Base-by-base conservation (phyloP, 139 green algal species). In the Coelastrella sp. region DNA sequence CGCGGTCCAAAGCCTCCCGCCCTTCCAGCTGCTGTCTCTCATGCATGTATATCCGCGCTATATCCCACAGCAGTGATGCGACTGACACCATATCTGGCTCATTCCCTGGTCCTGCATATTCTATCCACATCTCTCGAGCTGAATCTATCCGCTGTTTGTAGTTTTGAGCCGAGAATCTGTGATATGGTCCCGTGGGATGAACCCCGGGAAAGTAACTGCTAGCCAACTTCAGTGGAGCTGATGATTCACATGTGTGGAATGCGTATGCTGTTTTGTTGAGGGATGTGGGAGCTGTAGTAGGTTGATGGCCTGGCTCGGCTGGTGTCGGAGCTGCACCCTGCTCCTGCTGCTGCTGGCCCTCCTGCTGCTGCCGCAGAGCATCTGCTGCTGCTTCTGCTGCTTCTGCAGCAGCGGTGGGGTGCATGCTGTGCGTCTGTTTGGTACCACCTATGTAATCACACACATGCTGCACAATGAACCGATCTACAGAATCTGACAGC, bases 171-270 rank as follows among this genome's bases (percentile, higher is more conserved):
- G 73, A 22, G 73, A n/a, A 60, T 5, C 83, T 22, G 56, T 92
- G 89, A 64, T 60, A 92, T 3, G 89, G 89, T 3, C 89, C 89
- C 1, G 75, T 90, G 61, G 89, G 89, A 85, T 92, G 84, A 22
- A 90, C 90, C 13, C 90, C 90, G 6, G 90, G 90, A 64, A 92
- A 90, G 85, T 92, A 92, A 74, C 78, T 90, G 64, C 87, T 91
- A 17, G 87, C 87, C n/a, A 91, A 54, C 20, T 73, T 74, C 17
- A 91, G 8, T 0, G 87, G 78, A 3, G 78, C 66, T n/a, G n/a
- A 4, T 5, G 19, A 57, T 61, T 32, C 56, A 17, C 84, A 86
- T 10, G 13, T 74, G 47, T 90, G 76, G 57, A 85, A 76, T 19
- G 61, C 65, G 22, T 87, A 90, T 16, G 90, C 85, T 14, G 84